Evolutionary conservation across 495 filamentous ascomycete species (phyloP).

Genomic region (Extremus antarcticus): DNA sequence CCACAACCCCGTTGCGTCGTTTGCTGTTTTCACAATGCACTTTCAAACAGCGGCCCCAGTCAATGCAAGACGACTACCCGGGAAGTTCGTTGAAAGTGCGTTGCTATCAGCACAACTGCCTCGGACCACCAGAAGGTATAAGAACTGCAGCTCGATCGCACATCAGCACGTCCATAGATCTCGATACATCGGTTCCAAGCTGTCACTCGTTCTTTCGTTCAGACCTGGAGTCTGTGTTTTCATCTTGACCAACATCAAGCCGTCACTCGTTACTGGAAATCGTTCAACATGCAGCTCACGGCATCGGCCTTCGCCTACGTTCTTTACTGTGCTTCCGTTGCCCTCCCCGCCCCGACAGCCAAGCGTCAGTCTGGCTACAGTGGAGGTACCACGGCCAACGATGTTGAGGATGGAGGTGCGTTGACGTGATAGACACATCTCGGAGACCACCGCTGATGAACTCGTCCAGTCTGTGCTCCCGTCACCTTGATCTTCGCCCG

Average conservation of each 20-base stretch:
- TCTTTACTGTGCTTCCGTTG: constrained; percentile 9
- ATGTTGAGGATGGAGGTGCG: constrained; percentile 9
- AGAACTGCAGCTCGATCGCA: not conserved
- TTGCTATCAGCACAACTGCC: no score
- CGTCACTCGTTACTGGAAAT: not conserved
- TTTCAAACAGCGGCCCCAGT: not conserved
- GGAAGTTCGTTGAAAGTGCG: no score
- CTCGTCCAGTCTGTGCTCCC: constrained; percentile 13
- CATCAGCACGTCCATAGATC: not conserved
- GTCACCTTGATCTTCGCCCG: constrained; percentile 32
- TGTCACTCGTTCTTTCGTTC: not conserved
- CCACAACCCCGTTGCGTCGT: no score
- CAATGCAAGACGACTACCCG: not conserved
- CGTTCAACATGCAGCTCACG: constrained; percentile 9
- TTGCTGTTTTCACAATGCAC: not conserved
- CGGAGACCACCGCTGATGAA: not conserved
- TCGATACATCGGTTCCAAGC: not conserved
- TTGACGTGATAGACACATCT: no score
- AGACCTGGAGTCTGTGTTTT: not conserved
- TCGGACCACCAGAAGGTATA: no score
- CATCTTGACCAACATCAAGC: not conserved
- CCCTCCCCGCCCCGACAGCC: not conserved
- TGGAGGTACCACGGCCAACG: constrained; percentile 14
- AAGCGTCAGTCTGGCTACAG: constrained; percentile 6
- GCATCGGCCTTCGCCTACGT: constrained; percentile 10